A percentile compares a stretch with the other conserved stretches of the same genome.
phyloP scores from a whole-genome alignment of 148 eudicot species.

The Rhododendron williamsianum region DNA sequence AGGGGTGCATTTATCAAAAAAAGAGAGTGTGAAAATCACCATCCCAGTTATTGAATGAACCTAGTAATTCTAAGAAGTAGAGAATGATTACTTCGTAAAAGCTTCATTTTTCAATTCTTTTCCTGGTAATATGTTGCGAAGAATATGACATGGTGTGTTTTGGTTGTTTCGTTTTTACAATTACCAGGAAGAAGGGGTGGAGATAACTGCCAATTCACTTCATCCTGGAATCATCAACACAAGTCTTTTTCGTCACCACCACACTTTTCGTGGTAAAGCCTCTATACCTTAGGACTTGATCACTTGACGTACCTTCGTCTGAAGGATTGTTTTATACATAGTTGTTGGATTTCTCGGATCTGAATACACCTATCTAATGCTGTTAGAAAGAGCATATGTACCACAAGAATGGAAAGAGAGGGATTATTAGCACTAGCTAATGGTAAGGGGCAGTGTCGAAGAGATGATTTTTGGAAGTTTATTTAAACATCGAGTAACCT shows the following conservation, averaged over 20 bases:
- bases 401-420: too few relatives aligned
- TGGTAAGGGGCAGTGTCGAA: too few relatives aligned
- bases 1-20: too few relatives aligned
- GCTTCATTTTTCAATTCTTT: neutral
- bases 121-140: neutral
- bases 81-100: neutral
- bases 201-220: constrained; percentile 26
- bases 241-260: constrained; percentile 54
- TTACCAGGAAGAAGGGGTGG: constrained; percentile 64
- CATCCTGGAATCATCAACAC: constrained; percentile 73
- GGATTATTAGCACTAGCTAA: too few relatives aligned
- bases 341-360: too few relatives aligned
- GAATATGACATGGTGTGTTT: neutral
- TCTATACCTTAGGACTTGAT: neutral
- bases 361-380: too few relatives aligned
- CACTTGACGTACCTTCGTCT: neutral
- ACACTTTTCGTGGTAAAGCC: constrained; percentile 43
- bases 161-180: neutral
- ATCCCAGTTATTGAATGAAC: neutral
- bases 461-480: too few relatives aligned
- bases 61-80: neutral
- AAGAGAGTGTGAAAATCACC: too few relatives aligned
- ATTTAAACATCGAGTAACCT: neutral
- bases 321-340: neutral
- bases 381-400: too few relatives aligned